Evolutionary conservation across 176 grass and related monocot genomes (phyloP).

Genomic region (Paspalum notatum): DNA sequence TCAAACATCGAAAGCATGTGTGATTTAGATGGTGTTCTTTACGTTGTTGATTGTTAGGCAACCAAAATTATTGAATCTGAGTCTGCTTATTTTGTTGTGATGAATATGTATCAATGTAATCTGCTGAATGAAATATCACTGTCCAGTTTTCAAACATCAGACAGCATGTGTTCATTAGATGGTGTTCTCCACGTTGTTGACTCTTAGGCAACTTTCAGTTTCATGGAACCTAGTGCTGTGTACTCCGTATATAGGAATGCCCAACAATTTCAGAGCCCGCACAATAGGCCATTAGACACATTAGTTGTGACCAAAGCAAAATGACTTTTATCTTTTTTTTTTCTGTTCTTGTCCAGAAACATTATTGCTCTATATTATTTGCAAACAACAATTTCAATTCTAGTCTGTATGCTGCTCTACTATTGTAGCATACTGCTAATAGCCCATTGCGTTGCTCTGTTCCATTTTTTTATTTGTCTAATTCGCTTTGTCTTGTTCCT

Average conservation of each 20-base stretch:
- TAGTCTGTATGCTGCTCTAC: too few relatives aligned
- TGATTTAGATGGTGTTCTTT: not conserved
- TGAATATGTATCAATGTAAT: not conserved
- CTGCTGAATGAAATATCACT: not conserved
- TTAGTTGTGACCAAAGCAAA: not conserved
- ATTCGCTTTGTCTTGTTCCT: not conserved
- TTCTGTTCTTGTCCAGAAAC: not conserved
- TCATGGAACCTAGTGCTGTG: not conserved
- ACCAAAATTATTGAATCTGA: too few relatives aligned
- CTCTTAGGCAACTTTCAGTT: slow-evolving; percentile 2
- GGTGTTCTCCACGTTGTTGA: not conserved
- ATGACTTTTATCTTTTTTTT: not conserved
- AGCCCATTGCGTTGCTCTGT: too few relatives aligned
- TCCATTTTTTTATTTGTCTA: not conserved
- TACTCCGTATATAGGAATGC: not conserved
- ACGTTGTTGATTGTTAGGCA: not conserved
- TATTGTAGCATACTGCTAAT: too few relatives aligned
- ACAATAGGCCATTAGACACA: not conserved
- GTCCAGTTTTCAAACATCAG: not conserved
- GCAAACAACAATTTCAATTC: not conserved
- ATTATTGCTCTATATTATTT: not conserved
- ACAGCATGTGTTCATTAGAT: not conserved
- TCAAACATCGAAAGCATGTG: not conserved
- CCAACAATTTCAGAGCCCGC: not conserved
- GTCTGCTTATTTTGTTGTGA: not conserved